Evolutionary conservation across 2,329 filamentous ascomycete species (phyloP), one percentile per base, ranked within the genome.

Genomic region (Didymella pinodella): DNA sequence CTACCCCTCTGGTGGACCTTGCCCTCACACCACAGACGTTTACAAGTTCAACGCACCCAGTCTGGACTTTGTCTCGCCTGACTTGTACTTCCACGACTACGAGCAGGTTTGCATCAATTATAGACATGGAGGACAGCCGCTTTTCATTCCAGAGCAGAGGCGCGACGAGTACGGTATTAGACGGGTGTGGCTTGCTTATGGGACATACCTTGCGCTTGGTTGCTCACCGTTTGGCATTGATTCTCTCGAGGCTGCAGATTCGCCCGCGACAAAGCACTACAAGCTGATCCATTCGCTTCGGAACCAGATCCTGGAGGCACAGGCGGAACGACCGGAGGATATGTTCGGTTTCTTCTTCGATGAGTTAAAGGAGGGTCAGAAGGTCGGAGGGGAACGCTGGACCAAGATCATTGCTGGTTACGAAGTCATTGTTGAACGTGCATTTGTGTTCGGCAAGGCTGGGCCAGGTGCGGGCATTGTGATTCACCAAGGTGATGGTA

Each of bases 71-170:
- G 71, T 84, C 16, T 74, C 79, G 0, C 82, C 82, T 0, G 82
- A 84, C 31, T 34, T 84, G 4, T 84, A 84, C 60, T 77, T 84
- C 18, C 79, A 83, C 60, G 77, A 83, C 36, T 84, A 84, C 61
- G 75, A 78, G 43, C 67, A 60, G 0, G 75, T 80, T 0, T 84
- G 82, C 55, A 65, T 63, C 11, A 75, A 79, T 26, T 84, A 83
- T 58, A 67, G 77, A 3, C 79, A 82, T 48, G 69, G 76, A 3
- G 67, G 71, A 11, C 79, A 83, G 61, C 76, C 81, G 0, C 73
- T 85, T 0, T 84, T 84, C 61, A 83, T 85, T 36, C 83, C 83
- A 0, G 83, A 85, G 69, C 83, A 84, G 63, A 74, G 82, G 5
- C 75, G 83, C 12, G 82, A 84, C 52, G 81, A 81, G 72, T 64